These are phyloP conservation scores for Phyllosticta ampelicida DNA, from an alignment of 2,329 filamentous ascomycete species.

Conservation along the genomic window DNA sequence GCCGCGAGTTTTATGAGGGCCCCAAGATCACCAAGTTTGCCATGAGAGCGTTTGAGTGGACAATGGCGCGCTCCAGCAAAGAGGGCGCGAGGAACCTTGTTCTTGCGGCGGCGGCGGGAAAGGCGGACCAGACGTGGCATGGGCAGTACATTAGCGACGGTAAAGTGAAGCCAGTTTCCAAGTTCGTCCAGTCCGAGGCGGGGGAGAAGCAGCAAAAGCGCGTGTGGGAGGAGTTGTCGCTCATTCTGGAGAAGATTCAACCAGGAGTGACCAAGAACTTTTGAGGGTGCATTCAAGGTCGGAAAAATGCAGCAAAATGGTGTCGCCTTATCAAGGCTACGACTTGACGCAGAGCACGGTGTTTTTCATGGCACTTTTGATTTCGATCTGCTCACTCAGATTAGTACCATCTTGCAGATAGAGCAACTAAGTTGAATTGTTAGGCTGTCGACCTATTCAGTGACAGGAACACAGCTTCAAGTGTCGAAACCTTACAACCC, in stretches of 20 bases:
- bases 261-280: conserved; percentile 17
- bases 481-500: neutral
- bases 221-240: conserved; percentile 31
- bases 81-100: conserved; percentile 33
- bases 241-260: conserved; percentile 29
- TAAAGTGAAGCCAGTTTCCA: conserved; percentile 18
- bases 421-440: neutral
- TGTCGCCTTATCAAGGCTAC: neutral
- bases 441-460: neutral
- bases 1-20: conserved; percentile 8
- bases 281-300: neutral
- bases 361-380: neutral
- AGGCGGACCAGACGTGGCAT: conserved; percentile 21
- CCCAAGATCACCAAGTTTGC: neutral
- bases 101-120: conserved; percentile 22
- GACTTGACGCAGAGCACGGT: neutral
- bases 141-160: conserved; percentile 32
- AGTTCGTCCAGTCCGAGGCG: conserved; percentile 26
- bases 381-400: neutral
- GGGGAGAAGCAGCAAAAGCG: conserved; percentile 25
- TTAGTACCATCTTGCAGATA: neutral
- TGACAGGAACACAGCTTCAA: neutral
- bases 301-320: neutral
- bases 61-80: conserved; percentile 29
- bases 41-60: conserved; percentile 12